A percentile compares a stretch with the other conserved stretches of the same genome.
Evolutionary conservation across 2,329 filamentous ascomycete species (phyloP).

Genomic region (Mariannaea sp.): DNA sequence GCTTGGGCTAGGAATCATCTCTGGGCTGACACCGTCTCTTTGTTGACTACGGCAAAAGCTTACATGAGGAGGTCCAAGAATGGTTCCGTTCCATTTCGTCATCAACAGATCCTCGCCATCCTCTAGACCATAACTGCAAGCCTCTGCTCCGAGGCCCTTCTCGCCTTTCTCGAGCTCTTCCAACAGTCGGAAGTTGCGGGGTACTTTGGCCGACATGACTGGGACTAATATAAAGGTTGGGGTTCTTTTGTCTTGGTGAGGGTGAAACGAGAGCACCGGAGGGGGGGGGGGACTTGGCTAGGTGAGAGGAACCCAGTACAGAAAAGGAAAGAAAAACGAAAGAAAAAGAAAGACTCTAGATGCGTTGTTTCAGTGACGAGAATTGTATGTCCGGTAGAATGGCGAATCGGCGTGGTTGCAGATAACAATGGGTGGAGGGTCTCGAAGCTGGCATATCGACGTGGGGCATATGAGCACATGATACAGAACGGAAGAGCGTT

Average conservation of each 20-base stretch:
- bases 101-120: conserved; percentile 94
- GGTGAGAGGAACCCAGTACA: background rate
- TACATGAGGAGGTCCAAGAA: conserved; percentile 94
- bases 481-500: conserved; percentile 5
- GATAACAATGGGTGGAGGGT: background rate
- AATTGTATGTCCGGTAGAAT: conserved; percentile 4
- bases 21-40: background rate
- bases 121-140: conserved; percentile 94
- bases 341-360: background rate
- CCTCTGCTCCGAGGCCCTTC: conserved; percentile 94
- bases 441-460: background rate
- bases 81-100: conserved; percentile 99
- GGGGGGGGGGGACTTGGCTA: background rate
- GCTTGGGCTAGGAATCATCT: background rate
- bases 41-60: conserved; percentile 41
- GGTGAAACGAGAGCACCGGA: too few species aligned
- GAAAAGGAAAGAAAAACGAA: background rate
- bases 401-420: conserved; percentile 1
- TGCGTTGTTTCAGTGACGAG: conserved; percentile 1
- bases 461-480: conserved; percentile 37
- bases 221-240: background rate
- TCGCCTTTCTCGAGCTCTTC: conserved; percentile 99
- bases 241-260: background rate
- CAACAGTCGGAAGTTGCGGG: conserved; percentile 92
- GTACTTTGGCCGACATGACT: conserved; percentile 64